A percentile compares a stretch with the other conserved stretches of the same genome.
phyloP scores from a whole-genome alignment of 306 rosid genomes.

The Canavalia ensiformis region DNA sequence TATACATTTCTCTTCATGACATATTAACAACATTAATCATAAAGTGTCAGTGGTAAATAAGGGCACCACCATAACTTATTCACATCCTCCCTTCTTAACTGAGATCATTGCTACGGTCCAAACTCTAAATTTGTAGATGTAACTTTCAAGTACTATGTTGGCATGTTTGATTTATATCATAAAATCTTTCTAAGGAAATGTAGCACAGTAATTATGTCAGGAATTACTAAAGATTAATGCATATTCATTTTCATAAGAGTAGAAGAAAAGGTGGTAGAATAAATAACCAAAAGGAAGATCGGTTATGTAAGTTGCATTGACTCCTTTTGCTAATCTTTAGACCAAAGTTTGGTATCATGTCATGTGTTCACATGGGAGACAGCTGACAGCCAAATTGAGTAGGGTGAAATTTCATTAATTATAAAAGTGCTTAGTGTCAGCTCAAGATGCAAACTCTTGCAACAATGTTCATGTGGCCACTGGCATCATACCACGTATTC shows the following conservation, averaged over 20 bases:
- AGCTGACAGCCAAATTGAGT: constrained; percentile 35
- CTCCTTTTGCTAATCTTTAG: background rate
- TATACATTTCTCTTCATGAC: constrained; percentile 19
- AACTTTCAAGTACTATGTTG: constrained; percentile 22
- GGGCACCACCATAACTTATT: background rate
- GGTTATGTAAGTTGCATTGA: background rate
- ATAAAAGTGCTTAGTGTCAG: background rate
- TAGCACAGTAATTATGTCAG: background rate
- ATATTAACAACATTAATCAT: background rate
- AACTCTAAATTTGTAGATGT: background rate
- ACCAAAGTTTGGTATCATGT: constrained; percentile 37
- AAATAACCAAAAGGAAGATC: background rate
- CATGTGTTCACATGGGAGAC: constrained; percentile 52
- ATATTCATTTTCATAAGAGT: constrained; percentile 17
- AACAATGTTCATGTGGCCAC: background rate
- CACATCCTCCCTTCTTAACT: background rate
- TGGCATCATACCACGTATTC: background rate
- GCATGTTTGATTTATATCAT: constrained; percentile 5
- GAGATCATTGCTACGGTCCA: constrained; percentile 7
- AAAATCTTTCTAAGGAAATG: background rate
- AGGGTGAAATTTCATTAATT: constrained; percentile 26
- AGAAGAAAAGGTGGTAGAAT: background rate
- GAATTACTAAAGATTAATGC: constrained; percentile 3
- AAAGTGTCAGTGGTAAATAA: constrained; percentile 2
- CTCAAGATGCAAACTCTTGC: constrained; percentile 20